A percentile compares a stretch with the other conserved stretches of the same genome.
Conservation (phyloP, 768 basidiomycete species). For the Heimioporus sp. region DNA sequence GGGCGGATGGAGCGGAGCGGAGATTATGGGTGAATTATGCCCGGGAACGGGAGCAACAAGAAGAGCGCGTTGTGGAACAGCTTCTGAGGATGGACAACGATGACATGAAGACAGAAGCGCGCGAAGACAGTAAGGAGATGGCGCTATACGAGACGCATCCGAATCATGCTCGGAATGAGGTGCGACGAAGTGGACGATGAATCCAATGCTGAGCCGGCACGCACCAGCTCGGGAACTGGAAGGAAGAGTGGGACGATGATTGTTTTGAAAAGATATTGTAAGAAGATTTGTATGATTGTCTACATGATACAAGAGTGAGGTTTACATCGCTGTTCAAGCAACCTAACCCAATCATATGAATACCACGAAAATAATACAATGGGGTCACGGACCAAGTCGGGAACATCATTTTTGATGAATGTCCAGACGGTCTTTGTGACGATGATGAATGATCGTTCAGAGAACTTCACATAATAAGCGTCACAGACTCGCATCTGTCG, state of each 20-base stretch:
- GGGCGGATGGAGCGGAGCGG: conserved; percentile 28
- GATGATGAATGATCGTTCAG: too few species aligned
- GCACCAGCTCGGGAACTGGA: conserved; percentile 14
- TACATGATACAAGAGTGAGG: background rate
- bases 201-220: background rate
- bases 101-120: background rate
- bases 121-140: background rate
- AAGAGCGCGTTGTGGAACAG: conserved; percentile 7
- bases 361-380: too few species aligned
- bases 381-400: too few species aligned
- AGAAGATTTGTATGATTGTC: conserved; percentile 6
- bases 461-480: too few species aligned
- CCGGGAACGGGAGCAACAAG: background rate
- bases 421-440: too few species aligned
- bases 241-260: conserved; percentile 12
- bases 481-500: too few species aligned
- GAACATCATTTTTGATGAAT: too few species aligned
- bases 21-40: background rate
- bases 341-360: too few species aligned
- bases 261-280: conserved; percentile 3
- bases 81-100: background rate
- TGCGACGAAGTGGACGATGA: too few species aligned
- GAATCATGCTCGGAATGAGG: background rate
- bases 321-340: too few species aligned
- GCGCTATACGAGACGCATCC: background rate